Evolutionary conservation across 306 rosid species (phyloP).

Genomic region (Senna tora): DNA sequence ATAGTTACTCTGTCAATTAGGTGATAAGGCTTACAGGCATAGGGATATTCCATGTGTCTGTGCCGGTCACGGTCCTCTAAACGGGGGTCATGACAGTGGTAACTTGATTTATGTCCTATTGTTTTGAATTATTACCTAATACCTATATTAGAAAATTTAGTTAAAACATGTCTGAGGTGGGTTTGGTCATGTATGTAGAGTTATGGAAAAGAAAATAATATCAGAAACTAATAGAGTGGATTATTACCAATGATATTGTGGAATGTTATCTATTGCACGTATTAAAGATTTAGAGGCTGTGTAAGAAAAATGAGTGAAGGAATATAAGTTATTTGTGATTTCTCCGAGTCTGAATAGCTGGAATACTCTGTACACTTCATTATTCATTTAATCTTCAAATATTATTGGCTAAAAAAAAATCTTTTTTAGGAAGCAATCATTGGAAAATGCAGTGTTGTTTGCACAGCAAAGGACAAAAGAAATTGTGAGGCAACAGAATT

Average conservation of each 20-base stretch:
- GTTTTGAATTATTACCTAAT: not conserved
- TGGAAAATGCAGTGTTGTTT: constrained; percentile 65
- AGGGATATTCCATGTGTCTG: too few species aligned
- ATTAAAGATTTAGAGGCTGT: constrained; percentile 17
- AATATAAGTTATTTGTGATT: constrained; percentile 1
- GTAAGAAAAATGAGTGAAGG: constrained; percentile 7
- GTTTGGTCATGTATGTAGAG: too few species aligned
- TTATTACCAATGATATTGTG: not conserved
- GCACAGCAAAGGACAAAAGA: constrained; percentile 63
- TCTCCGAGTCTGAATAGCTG: constrained; percentile 1
- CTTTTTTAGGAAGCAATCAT: constrained; percentile 58
- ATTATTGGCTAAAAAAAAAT: too few species aligned
- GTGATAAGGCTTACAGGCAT: too few species aligned
- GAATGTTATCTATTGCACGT: not conserved
- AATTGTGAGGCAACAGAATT: constrained; percentile 55
- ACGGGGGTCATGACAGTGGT: too few species aligned
- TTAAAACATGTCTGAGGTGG: too few species aligned
- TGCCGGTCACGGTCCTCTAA: too few species aligned
- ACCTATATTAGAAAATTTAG: too few species aligned
- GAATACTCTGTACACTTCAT: not conserved
- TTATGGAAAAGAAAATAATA: too few species aligned
- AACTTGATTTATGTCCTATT: constrained; percentile 16
- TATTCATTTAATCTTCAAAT: too few species aligned
- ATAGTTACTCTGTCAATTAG: too few species aligned
- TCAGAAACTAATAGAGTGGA: too few species aligned